These are phyloP conservation scores for Cadophora luteo-olivacea DNA, from an alignment of 2,329 filamentous ascomycete genomes.

Conservation along the genomic window DNA sequence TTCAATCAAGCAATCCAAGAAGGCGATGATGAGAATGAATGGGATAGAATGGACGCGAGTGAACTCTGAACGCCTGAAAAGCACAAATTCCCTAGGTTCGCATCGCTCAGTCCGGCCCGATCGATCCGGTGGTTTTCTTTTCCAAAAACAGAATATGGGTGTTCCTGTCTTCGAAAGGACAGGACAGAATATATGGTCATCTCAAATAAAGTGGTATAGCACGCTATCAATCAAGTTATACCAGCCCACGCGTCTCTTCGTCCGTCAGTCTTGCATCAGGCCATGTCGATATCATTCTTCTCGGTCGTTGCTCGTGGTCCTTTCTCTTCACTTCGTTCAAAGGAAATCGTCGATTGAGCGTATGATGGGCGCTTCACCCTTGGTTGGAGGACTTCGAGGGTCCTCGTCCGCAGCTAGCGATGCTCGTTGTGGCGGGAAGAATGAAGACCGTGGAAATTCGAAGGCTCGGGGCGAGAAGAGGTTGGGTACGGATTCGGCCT, in stretches of 20 bases:
- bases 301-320: conserved; percentile 12
- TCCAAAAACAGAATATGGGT: conserved; percentile 3
- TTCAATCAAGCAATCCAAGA: not conserved
- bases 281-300: not conserved
- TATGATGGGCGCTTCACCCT: conserved; percentile 76
- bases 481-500: conserved; percentile 36
- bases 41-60: not conserved
- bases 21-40: not conserved
- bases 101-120: not conserved
- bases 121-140: not conserved
- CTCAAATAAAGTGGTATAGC: conserved; percentile 15
- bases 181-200: conserved; percentile 17
- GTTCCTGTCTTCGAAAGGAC: not conserved
- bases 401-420: conserved; percentile 53
- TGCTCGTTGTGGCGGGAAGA: conserved; percentile 54
- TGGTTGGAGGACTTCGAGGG: conserved; percentile 76
- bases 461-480: conserved; percentile 73
- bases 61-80: conserved; percentile 7
- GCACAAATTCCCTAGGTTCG: not conserved
- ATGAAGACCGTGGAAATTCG: conserved; percentile 73
- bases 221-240: not conserved
- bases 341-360: conserved; percentile 80
- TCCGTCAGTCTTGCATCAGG: not conserved
- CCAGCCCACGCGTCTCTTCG: not conserved
- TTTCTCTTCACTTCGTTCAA: conserved; percentile 49